Evolutionary conservation across 257 asterid species (phyloP).

Genomic region (Nicotiana noctiflora): DNA sequence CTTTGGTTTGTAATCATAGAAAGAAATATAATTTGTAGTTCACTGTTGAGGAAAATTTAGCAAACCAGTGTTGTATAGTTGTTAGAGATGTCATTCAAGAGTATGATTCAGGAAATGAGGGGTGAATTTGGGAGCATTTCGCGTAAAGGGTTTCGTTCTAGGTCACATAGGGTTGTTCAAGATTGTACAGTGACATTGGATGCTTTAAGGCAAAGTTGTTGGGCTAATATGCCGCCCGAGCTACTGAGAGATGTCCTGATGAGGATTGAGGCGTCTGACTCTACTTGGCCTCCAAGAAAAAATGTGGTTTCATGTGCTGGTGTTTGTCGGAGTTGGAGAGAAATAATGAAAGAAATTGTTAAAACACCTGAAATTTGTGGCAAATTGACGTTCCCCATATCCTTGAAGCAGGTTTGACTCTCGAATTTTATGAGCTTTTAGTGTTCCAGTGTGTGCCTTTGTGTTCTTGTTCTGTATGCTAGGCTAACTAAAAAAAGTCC

Average conservation of each 20-base stretch:
- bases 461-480: background rate
- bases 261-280: constrained; percentile 74
- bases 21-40: background rate
- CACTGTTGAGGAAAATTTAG: background rate
- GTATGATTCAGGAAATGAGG: constrained; percentile 38
- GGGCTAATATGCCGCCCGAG: constrained; percentile 95
- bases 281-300: constrained; percentile 65
- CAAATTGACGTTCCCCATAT: constrained; percentile 76
- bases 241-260: constrained; percentile 79
- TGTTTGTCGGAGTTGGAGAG: constrained; percentile 97
- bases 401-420: constrained; percentile 75
- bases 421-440: background rate
- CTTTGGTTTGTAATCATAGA: background rate
- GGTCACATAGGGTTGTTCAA: constrained; percentile 39
- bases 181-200: constrained; percentile 44
- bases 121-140: constrained; percentile 41
- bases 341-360: constrained; percentile 69
- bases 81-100: constrained; percentile 27
- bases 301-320: constrained; percentile 93
- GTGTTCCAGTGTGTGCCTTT: background rate
- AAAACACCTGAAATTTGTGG: constrained; percentile 55
- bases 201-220: constrained; percentile 85
- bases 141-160: constrained; percentile 36
- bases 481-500: no score
- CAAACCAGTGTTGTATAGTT: background rate